Evolutionary conservation across 1,139 yeast species (phyloP), one percentile per base, ranked within the genome.

Genomic region (Debaryomycetaceae sp.): DNA sequence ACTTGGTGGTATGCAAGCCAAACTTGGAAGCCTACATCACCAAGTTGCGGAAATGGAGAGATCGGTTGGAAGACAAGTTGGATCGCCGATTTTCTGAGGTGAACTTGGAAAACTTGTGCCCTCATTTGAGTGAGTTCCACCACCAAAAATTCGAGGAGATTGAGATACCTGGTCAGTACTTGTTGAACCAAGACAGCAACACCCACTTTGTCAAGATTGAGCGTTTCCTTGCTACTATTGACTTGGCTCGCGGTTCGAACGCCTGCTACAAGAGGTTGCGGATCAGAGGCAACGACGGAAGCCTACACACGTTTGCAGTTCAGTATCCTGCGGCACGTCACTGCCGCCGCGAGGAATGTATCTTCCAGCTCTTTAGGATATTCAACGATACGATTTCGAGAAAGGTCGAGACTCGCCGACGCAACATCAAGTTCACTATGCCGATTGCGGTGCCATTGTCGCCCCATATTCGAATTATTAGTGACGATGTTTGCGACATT

Each of bases 241-340:
- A 86, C 39, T 71, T 86, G 40, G 83, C 87, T 5, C 73, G 98
- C 36, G 94, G 95, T 2, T 78, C 92, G 5, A 85, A 85, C 37
- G 81, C 90, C n/a, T 87, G 97, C 43, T 85, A 83, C 54, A 81
- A 90, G 50, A 70, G 96, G 27, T 64, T 92, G 39, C 80, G 85
- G 34, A 83, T 92, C 30, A 73, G 96, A 31, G 98, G 97, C 7
- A 83, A 83, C 44, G 96, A 90, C 51, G 98, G 97, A 39, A 75
- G 86, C 38, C 55, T 80, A 33, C 95, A 90, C 53, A 75, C 90
- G 26, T 92, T 90, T 64, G 93, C 95, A 1, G 93, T 92, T 13
- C 98, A 92, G 57, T 87, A 82, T 54, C 98, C 99, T 4, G 95
- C 98, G 13, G 96, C 95, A 8, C 76, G 98, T 43, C 96, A 90